Base-by-base conservation (phyloP, 306 rosid genomes). In the Elaeagnus macrophylla region DNA sequence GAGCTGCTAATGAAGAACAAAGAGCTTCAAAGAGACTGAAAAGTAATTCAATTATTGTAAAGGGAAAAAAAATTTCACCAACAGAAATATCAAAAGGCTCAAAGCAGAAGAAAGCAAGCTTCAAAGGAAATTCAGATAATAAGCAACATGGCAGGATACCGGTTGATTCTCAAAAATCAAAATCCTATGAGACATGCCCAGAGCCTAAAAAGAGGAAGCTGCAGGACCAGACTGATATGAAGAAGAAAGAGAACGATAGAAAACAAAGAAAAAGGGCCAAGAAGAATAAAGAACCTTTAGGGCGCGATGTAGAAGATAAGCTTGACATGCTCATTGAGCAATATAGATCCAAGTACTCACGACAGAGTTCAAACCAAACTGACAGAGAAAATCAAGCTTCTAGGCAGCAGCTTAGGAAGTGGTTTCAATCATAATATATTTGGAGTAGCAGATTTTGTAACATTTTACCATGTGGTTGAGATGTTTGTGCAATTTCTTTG, bases 321-420 rank as follows among this genome's bases (percentile, higher is more conserved):
- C 99, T 91, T 43, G 99, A 91, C 80, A 44, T 76, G 80, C 95
- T 91, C 60, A 87, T 91, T 32, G 93, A 82, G 65, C 86, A 84
- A 77, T 91, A 91, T 53, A 78, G 65, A 51, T 80, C 95, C 61
- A 84, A 77, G 71, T 80, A 80, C 73, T 80, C 89, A 39, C 71
- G 73, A 19, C 77, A 59, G 35, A 54, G 71, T 39, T 72, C 76
- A 7, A 62, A 36, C 67, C 75, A 76, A 68, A 67, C 56, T 7
- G 83, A 62, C 35, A 79, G 80, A 3, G 89, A 69, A 57, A 76
- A 67, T 61, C 72, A 64, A 66, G 72, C 67, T 37, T 71, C 95
- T 36, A 74, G 70, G 44, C 84, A 77, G 70, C 78, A 77, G 70
- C 78, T 91, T 46, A 80, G 85, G 41, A 91, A 78, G 79, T 91